Conservation (phyloP, 257 asterid species). For the Jacaranda mimosifolia region DNA sequence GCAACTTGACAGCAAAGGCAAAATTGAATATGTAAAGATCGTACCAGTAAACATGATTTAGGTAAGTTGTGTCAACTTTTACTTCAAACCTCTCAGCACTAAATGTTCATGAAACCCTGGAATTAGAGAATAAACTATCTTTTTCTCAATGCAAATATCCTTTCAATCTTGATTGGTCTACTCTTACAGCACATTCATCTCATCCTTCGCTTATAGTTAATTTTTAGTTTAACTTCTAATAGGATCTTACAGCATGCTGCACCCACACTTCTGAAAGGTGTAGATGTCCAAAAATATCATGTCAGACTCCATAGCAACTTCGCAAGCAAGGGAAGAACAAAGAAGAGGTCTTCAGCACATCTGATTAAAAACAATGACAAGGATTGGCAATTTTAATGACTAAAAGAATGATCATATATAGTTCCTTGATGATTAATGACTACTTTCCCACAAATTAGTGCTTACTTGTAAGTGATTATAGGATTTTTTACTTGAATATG, state of each 20-base stretch:
- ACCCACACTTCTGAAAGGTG: background rate
- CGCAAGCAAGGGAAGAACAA: background rate
- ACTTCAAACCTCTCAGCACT: constrained; percentile 7
- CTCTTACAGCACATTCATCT: background rate
- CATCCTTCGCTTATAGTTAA: background rate
- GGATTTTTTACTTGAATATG: background rate
- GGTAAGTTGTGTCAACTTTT: background rate
- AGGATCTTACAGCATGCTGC: constrained; percentile 1
- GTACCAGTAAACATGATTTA: constrained; percentile 7
- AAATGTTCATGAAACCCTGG: constrained; percentile 1
- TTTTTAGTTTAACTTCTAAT: background rate
- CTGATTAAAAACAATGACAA: background rate
- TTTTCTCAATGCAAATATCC: background rate
- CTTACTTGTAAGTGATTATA: background rate
- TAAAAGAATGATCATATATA: background rate
- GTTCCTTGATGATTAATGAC: background rate
- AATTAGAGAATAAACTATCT: constrained; percentile 1
- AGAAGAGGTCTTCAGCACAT: background rate
- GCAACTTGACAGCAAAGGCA: background rate
- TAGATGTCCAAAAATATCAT: background rate
- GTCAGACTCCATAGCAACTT: background rate
- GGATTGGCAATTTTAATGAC: background rate
- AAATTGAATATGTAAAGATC: background rate
- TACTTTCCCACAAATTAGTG: background rate
- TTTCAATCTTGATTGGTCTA: background rate